Evolutionary conservation across 352 stramenopile species (phyloP), one percentile per base, ranked within the genome.

Genomic region (Phytophthora pini): DNA sequence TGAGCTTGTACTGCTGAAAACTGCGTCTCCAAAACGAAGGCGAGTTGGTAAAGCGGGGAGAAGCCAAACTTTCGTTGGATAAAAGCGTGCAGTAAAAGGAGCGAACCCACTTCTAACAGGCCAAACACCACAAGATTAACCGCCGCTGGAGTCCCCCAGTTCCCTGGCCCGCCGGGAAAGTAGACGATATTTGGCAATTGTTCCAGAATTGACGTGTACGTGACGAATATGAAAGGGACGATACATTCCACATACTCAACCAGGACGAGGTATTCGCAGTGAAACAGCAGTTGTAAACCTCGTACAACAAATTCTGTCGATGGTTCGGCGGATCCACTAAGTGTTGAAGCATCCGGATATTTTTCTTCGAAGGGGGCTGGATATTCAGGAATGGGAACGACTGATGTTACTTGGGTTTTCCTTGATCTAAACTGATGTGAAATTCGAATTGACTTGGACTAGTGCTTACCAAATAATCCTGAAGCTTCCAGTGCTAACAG

Each of bases 151-250:
- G 7, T 29, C 0, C 13, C 29, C 54, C 54, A 61, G 3, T 31
- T 8, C 4, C 53, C 32, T 17, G 9, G 13, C 4, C 41, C 54
- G 22, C 31, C 5, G 56, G 29, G 55, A 20, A 41, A 83, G 47
- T 78, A 82, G 11, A 52, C 26, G 8, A 56, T 67, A 34, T 70
- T 72, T 11, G 74, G 71, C 13, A 81, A 40, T 10, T 68, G 17
- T 22, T 61, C 60, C 5, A 85, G 55, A 26, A 71, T 39, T 4
- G 63, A 38, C 36, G 68, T 62, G 47, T 80, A 78, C 4, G 61
- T 5, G 2, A 57, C 57, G 52, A 70, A 77, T 4, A 73, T 31
- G 32, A 65, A 55, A 7, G 72, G 68, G 9, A 77, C 56, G 41
- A 77, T 56, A 32, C 60, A 77, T 52, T 76, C 63, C 43, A 45